Conservation (phyloP, 2,329 filamentous ascomycete species). For the Pseudocercospora macadamiae region DNA sequence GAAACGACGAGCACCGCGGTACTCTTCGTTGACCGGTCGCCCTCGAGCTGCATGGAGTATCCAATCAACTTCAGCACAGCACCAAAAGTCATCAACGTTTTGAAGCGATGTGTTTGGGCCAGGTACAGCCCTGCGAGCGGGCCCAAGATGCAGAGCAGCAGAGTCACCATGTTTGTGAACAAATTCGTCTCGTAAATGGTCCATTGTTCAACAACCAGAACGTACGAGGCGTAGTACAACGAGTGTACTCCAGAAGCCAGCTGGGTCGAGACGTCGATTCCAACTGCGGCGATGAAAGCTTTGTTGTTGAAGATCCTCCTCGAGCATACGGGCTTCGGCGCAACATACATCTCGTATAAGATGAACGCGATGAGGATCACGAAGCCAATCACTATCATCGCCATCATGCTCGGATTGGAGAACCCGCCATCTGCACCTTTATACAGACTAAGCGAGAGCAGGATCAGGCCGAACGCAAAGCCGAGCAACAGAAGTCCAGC, state of each 20-base stretch:
- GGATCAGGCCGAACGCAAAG: slow-evolving; percentile 27
- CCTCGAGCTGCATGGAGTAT: slow-evolving; percentile 42
- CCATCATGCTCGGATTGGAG: slow-evolving; percentile 24
- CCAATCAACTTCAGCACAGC: slow-evolving; percentile 42
- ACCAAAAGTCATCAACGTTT: slow-evolving; percentile 46
- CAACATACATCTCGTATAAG: slow-evolving; percentile 15
- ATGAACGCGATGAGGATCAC: slow-evolving; percentile 11
- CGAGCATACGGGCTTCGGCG: slow-evolving; percentile 30
- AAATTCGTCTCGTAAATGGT: slow-evolving; percentile 48
- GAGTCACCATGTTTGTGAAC: slow-evolving; percentile 45
- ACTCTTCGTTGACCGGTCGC: slow-evolving; percentile 38
- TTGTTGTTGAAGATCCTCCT: slow-evolving; percentile 28
- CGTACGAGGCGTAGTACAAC: slow-evolving; percentile 37
- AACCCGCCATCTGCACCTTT: slow-evolving; percentile 27
- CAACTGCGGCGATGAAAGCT: slow-evolving; percentile 26
- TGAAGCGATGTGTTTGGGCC: slow-evolving; percentile 46
- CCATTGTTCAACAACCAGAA: slow-evolving; percentile 49
- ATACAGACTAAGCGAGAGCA: slow-evolving; percentile 29
- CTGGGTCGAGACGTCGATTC: slow-evolving; percentile 21
- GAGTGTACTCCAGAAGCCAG: slow-evolving; percentile 25
- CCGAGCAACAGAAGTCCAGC: slow-evolving; percentile 28
- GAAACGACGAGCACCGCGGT: slow-evolving; percentile 42
- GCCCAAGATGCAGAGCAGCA: slow-evolving; percentile 44
- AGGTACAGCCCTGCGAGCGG: slow-evolving; percentile 41
- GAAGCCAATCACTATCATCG: slow-evolving; percentile 15